Base-by-base conservation (phyloP, 352 stramenopile genomes). In the Phytophthora cryptogea region DNA sequence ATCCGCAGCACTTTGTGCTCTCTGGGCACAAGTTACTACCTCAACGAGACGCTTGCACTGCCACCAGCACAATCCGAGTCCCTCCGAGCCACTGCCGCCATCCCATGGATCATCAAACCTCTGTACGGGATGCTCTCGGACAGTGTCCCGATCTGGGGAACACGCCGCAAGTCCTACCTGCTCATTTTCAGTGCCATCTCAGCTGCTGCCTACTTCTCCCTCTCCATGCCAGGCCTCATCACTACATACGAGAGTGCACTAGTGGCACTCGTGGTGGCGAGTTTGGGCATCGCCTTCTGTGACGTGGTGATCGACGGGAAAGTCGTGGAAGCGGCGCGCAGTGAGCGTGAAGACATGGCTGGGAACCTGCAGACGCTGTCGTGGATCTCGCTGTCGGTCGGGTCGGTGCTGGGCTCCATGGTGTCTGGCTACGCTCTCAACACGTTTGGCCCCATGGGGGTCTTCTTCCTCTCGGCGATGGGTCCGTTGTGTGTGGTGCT, bases 61-160 rank as follows among this genome's bases (percentile, higher is more conserved):
- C 68, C 70, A 23, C 82, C 82, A 1, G 76, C 80, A 26, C 82
- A 92, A 65, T 79, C 80, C 16, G 80, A 92, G 57, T 71, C 82
- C 40, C 57, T 92, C 26, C 80, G 80, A 11, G 80, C 57, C 52
- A 92, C 80, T 11, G 78, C 80, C 2, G 78, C 80, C 32, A 89
- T 93, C 48, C 81, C 83, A 13, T 93, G 83, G 83, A 89, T 89
- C 70, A 78, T 93, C 63, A 93, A 93, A 40, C 83, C 83, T 1
- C 37, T 93, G 17, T 93, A 89, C 56, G 83, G 81, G 11, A 85
- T 93, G 48, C 70, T 93, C 16, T 91, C 83, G 5, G 83, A 93
- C 59, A 91, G 70, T 37, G 65, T 93, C 7, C 80, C 81, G 0
- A 85, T 93, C 57, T 89, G 70, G 68, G 83, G 83, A 11, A 88